Evolutionary conservation across 2,329 filamentous ascomycete genomes (phyloP).

Genomic region (Chrysosporium queenslandicum): DNA sequence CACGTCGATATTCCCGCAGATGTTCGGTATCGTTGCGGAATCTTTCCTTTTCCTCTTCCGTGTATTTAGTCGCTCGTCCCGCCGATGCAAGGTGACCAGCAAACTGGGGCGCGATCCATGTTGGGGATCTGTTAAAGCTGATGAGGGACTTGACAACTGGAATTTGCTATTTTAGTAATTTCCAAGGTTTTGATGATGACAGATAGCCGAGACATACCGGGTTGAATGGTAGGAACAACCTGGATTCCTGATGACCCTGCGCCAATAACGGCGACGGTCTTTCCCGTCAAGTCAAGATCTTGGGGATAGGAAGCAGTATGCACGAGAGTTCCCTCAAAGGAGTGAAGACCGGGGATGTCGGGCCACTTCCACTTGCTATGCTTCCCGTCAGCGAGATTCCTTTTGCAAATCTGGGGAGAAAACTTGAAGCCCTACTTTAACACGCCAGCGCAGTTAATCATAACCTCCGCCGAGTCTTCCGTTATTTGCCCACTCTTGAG

Average conservation of each 20-base stretch:
- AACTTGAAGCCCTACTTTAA: neutral
- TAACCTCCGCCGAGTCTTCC: neutral
- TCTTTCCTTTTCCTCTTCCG: conserved; percentile 25
- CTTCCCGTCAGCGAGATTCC: neutral
- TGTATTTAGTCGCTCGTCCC: conserved; percentile 15
- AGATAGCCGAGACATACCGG: neutral
- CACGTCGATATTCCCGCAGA: conserved; percentile 28
- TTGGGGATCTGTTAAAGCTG: conserved; percentile 27
- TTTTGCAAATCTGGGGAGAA: neutral
- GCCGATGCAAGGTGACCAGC: conserved; percentile 19
- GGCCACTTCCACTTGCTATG: conserved; percentile 27
- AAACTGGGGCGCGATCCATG: conserved; percentile 27
- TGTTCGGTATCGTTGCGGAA: conserved; percentile 20
- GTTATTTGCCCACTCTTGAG: neutral
- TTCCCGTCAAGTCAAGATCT: conserved; percentile 24
- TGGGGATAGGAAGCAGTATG: conserved; percentile 38
- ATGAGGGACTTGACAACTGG: conserved; percentile 20
- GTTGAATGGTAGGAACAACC: conserved; percentile 30
- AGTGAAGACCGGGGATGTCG: conserved; percentile 37
- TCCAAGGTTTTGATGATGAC: neutral
- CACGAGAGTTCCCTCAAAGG: conserved; percentile 37
- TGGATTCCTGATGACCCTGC: conserved; percentile 34
- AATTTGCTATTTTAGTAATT: neutral
- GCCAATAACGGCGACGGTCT: conserved; percentile 22
- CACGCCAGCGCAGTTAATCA: neutral